Base-by-base conservation (phyloP, 2,329 filamentous ascomycete species). In the Xylariomycetidae sp. region DNA sequence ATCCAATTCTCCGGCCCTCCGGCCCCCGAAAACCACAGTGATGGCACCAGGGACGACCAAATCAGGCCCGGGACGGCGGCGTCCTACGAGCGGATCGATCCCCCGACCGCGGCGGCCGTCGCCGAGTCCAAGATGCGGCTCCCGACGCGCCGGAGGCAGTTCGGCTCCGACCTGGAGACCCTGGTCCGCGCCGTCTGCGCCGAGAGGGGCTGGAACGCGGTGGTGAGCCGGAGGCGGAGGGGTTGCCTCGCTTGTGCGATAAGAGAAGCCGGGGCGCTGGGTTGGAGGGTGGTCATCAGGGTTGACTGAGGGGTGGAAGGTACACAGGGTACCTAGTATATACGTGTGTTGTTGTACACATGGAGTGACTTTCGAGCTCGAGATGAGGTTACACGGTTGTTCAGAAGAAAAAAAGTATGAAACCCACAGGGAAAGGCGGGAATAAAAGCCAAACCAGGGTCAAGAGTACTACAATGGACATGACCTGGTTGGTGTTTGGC, bases 171-270 rank as follows among this genome's bases (percentile, higher is more conserved):
- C 47, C 65, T 84, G 51, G 82, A 88, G 57, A 70, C 88, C 7
- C 61, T 89, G 33, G 81, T 80, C 2, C 67, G 85, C 30, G 83
- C 84, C 2, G 69, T 86, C 45, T 89, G 85, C 53, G 80, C 84
- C 1, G 78, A 85, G 51, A 77, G 73, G 45, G 85, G 85, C 3
- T 81, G 80, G 69, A 83, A 88, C 53, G 84, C 85, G 15, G 54
- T 89, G 13, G 69, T 89, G 42, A 85, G 80, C 40, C 69, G 82
- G 32, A 67, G 71, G 25, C 74, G 77, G 44, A 69, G 82, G 40
- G 83, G 81, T 1, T 90, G 85, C 52, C 58, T 89, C 22, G 74
- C 75, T 4, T 90, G 85, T 57, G 82, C 82, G 25, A 75, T 90
- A 27, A 71, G 85, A 13, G 84, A 90, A 62, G 84, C 83, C 0